Percentiles rank a stretch among this genome's conserved stretches.
These are phyloP conservation scores for Prunus padus DNA, from an alignment of 306 rosid species.

Conservation along the genomic window DNA sequence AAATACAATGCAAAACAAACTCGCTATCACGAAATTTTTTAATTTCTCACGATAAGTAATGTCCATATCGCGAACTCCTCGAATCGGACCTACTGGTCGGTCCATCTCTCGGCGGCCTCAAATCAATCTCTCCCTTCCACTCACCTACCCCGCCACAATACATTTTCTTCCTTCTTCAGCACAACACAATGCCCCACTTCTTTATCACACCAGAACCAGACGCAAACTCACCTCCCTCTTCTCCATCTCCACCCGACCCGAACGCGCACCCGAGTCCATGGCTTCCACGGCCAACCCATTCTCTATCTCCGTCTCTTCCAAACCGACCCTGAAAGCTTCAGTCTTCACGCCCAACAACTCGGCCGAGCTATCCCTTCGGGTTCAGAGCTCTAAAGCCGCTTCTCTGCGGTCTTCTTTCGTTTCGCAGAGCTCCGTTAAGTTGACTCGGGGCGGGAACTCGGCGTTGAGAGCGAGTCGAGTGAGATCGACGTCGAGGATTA, in stretches of 20 bases:
- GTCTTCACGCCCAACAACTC: constrained; percentile 28
- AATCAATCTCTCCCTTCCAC: constrained; percentile 3
- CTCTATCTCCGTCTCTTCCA: constrained; percentile 45
- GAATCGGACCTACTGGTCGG: constrained; percentile 1
- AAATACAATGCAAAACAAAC: no score
- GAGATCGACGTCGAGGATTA: constrained; percentile 35
- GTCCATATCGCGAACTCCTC: not conserved
- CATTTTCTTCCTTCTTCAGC: constrained; percentile 9
- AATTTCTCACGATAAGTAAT: not conserved
- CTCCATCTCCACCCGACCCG: not conserved
- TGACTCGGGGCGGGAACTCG: constrained; percentile 25
- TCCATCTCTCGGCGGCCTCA: not conserved
- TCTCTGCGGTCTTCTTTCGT: constrained; percentile 28
- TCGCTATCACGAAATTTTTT: not conserved
- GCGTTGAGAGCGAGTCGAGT: constrained; percentile 20
- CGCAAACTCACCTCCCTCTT: not conserved
- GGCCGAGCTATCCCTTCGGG: constrained; percentile 24
- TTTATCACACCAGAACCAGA: constrained; percentile 31
- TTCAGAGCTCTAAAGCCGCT: constrained; percentile 30
- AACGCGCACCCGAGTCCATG: constrained; percentile 32
- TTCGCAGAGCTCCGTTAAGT: constrained; percentile 13
- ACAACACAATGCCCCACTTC: not conserved
- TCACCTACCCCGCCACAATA: constrained; percentile 11
- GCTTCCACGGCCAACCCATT: constrained; percentile 46
- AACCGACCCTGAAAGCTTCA: constrained; percentile 23